phyloP scores from a whole-genome alignment of 2,329 filamentous ascomycete species.

The Colletotrichum falcatum region DNA sequence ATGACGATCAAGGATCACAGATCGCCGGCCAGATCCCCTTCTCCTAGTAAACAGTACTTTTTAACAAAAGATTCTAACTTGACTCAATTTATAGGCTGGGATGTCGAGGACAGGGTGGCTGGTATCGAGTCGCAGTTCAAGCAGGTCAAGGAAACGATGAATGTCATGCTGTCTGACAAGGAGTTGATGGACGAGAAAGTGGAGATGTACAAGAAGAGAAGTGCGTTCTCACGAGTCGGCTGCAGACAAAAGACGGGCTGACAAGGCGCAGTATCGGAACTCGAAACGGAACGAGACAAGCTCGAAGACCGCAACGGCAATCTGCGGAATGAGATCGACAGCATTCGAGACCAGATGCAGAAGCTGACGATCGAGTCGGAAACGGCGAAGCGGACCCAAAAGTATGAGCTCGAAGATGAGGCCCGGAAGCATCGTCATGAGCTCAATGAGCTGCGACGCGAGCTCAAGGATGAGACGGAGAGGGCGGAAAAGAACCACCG shows the following conservation, averaged over 20 bases:
- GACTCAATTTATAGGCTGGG: conserved; percentile 75
- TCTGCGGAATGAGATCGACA: conserved; percentile 74
- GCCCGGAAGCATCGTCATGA: conserved; percentile 66
- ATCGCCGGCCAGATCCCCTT: conserved; percentile 56
- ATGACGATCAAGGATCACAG: conserved; percentile 50
- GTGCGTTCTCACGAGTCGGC: conserved; percentile 60
- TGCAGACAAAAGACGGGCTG: conserved; percentile 29
- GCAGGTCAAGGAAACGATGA: conserved; percentile 78
- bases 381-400: conserved; percentile 58
- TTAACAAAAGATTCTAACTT: conserved; percentile 82
- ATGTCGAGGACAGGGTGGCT: conserved; percentile 81
- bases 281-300: conserved; percentile 61
- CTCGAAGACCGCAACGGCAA: conserved; percentile 60
- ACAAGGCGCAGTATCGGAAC: conserved; percentile 56
- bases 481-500: conserved; percentile 71
- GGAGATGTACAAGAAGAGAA: conserved; percentile 78
- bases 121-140: conserved; percentile 81
- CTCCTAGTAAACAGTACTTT: conserved; percentile 63
- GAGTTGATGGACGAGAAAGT: conserved; percentile 80
- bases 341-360: conserved; percentile 52
- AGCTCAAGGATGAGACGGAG: conserved; percentile 67
- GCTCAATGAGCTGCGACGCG: conserved; percentile 64
- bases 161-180: conserved; percentile 74
- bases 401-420: conserved; percentile 67
- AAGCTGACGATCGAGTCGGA: conserved; percentile 56